phyloP scores from a whole-genome alignment of 805 yeast genomes.

The Saccharomycopsis oosterbeekiorum region DNA sequence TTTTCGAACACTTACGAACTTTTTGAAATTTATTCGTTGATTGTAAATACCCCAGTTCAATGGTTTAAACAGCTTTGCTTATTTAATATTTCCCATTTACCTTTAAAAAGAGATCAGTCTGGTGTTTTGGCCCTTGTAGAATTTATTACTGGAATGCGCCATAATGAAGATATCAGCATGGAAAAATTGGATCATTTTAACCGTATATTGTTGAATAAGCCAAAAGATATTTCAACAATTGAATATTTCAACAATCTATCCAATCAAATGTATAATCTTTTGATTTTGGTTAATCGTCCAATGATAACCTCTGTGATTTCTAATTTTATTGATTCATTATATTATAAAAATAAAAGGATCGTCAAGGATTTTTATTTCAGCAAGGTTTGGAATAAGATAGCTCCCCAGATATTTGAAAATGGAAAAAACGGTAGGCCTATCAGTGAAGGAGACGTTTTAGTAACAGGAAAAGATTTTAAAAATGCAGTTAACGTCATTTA shows the following conservation, averaged over 20 bases:
- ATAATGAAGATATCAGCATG: constrained; percentile 56
- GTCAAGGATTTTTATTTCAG: constrained; percentile 50
- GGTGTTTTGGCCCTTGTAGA: constrained; percentile 74
- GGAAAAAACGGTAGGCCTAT: constrained; percentile 7
- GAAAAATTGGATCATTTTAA: constrained; percentile 59
- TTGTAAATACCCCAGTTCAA: constrained; percentile 38
- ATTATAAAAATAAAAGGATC: constrained; percentile 38
- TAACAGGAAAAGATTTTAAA: constrained; percentile 42
- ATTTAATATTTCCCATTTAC: constrained; percentile 41
- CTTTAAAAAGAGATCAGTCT: constrained; percentile 43
- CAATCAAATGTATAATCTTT: constrained; percentile 48
- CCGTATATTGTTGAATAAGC: constrained; percentile 55
- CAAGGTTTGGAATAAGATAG: constrained; percentile 31
- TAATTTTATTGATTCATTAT: constrained; percentile 43
- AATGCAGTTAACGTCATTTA: constrained; percentile 57
- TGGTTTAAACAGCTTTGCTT: constrained; percentile 41
- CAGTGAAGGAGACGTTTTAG: constrained; percentile 26
- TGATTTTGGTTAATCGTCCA: constrained; percentile 54
- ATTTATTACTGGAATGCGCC: constrained; percentile 66
- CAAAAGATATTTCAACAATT: constrained; percentile 36
- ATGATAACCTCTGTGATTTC: constrained; percentile 46
- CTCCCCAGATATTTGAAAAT: background rate
- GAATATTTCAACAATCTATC: constrained; percentile 54
- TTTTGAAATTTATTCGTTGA: constrained; percentile 47
- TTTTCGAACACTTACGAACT: constrained; percentile 60